These are phyloP conservation scores for Cryptosporidium ryanae DNA, from an alignment of 169 alveolate genomes.

Conservation along the genomic window DNA sequence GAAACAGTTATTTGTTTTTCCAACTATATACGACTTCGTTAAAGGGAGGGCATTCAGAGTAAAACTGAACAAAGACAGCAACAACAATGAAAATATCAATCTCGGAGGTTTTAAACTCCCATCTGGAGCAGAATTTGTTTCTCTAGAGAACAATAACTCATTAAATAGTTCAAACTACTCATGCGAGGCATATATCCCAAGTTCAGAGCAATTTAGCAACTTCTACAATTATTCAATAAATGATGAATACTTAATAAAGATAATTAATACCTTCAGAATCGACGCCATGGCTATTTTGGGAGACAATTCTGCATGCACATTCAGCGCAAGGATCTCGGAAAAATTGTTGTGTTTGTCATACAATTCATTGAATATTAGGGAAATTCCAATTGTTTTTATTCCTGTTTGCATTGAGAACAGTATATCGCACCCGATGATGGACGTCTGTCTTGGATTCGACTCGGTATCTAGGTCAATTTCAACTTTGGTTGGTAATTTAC, in stretches of 20 bases:
- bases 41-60: slow-evolving; percentile 35
- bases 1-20: slow-evolving; percentile 24
- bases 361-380: slow-evolving; percentile 71
- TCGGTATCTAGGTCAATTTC: slow-evolving; percentile 86
- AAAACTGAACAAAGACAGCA: background rate
- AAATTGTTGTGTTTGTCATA: slow-evolving; percentile 78
- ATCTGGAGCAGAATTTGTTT: slow-evolving; percentile 4
- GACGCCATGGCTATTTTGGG: slow-evolving; percentile 87
- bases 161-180: background rate
- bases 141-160: background rate
- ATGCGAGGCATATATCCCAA: background rate
- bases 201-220: background rate
- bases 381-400: slow-evolving; percentile 80
- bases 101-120: slow-evolving; percentile 45
- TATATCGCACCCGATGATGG: slow-evolving; percentile 82
- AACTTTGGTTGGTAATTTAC: slow-evolving; percentile 87
- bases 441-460: slow-evolving; percentile 87
- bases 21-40: slow-evolving; percentile 6
- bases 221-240: background rate
- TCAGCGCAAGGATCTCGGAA: slow-evolving; percentile 83
- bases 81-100: background rate
- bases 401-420: slow-evolving; percentile 87
- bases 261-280: slow-evolving; percentile 51
- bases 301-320: slow-evolving; percentile 86
- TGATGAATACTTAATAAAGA: background rate